Conservation (phyloP, 768 basidiomycete genomes). For the Lentinula aciculospora region DNA sequence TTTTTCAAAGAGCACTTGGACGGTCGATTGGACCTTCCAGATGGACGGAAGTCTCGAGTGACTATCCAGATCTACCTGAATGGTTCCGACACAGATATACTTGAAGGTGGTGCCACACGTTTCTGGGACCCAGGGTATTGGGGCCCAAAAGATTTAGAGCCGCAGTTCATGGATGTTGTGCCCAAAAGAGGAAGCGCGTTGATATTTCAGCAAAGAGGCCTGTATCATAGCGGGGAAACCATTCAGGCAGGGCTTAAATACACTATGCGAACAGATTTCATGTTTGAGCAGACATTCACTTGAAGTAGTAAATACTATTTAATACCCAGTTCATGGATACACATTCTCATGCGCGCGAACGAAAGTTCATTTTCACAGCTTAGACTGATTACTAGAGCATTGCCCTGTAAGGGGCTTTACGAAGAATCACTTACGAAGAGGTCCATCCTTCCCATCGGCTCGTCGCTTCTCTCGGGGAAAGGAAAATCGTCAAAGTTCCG, state of each 20-base stretch:
- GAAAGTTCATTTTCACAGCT: slow-evolving; percentile 70
- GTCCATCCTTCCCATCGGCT: slow-evolving; percentile 73
- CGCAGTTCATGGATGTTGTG: slow-evolving; percentile 31
- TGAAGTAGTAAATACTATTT: background rate
- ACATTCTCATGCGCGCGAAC: slow-evolving; percentile 27
- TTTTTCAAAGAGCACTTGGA: slow-evolving; percentile 35
- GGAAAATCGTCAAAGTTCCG: slow-evolving; percentile 67
- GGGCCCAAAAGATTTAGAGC: background rate
- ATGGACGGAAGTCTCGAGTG: slow-evolving; percentile 32
- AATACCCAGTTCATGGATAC: background rate
- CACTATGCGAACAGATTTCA: slow-evolving; percentile 34
- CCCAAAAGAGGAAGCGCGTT: slow-evolving; percentile 36
- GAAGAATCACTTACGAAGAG: slow-evolving; percentile 56
- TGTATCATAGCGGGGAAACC: slow-evolving; percentile 37
- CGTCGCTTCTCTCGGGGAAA: slow-evolving; percentile 62
- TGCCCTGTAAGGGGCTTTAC: slow-evolving; percentile 38
- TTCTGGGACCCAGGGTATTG: slow-evolving; percentile 27
- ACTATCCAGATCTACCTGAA: slow-evolving; percentile 39
- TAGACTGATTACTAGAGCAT: slow-evolving; percentile 72
- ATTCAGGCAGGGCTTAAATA: slow-evolving; percentile 31
- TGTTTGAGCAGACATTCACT: slow-evolving; percentile 24
- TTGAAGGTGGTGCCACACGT: slow-evolving; percentile 32
- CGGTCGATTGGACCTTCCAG: slow-evolving; percentile 28
- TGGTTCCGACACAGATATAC: slow-evolving; percentile 17
- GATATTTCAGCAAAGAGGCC: slow-evolving; percentile 33